Evolutionary conservation across 2,329 filamentous ascomycete species (phyloP), one percentile per base, ranked within the genome.

Genomic region (Penicillium psychrosexuale): DNA sequence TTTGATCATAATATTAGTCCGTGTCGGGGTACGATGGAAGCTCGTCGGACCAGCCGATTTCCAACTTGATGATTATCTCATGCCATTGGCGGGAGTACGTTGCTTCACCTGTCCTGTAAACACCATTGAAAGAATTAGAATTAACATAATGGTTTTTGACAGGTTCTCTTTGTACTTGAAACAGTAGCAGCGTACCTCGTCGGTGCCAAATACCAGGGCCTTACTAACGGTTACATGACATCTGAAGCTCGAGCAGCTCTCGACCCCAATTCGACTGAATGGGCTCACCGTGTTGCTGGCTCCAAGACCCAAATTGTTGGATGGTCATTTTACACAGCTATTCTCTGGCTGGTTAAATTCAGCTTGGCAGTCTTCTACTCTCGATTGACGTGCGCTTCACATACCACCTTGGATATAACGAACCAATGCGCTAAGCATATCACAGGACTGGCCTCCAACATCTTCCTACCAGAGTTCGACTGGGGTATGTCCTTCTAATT

Each of bases 221-320:
- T 84, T 5, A 80, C 81, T 6, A 84, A 84, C 58, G 81, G 81
- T 57, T 77, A 76, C 49, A 83, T 85, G 79, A 78, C 81, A 2
- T 63, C 75, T 13, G 75, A 74, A 28, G 60, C 81, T 55, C 77
- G 83, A 13, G 69, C 65, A 3, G 66, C 71, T 0, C 64, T 85
- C n/a, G 69, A 73, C 12, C 72, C 76, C 0, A 53, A 66, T 15
- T 76, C 76, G 13, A 62, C 64, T 1, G 80, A 84, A 60, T 82
- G 77, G 61, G 62, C 68, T 5, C 57, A 74, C 52, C 76, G 82
- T 19, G 68, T 81, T 0, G 63, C 74, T 15, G 82, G 82, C 0
- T 82, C 77, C 3, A 78, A 81, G 58, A 77, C 78, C 8, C 77
- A 80, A 54, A 61, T 83, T 1, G 70, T 78, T 1, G 79, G 81